A percentile compares a stretch with the other conserved stretches of the same genome.
phyloP scores from a whole-genome alignment of 192 early-diverging fungal genomes.

The Chytriomyces sp. region DNA sequence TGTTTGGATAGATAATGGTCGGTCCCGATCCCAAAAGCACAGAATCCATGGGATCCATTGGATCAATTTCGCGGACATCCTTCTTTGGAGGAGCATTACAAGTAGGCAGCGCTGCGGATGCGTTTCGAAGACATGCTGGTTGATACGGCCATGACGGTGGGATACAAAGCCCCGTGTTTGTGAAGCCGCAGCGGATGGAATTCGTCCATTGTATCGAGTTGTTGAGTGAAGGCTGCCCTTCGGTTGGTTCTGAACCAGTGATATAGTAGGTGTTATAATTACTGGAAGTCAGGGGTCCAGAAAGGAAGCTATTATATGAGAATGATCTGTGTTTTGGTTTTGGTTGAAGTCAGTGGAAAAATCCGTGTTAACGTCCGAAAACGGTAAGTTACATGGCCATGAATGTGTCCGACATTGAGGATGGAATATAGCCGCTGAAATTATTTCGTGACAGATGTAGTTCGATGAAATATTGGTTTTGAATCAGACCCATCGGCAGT shows the following conservation, averaged over 20 bases:
- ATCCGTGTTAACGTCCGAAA: not conserved
- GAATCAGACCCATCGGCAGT: not conserved
- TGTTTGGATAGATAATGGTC: not conserved
- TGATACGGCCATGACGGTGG: conserved; percentile 8
- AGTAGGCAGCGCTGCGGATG: not conserved
- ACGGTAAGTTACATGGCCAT: not conserved
- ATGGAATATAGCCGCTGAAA: conserved; percentile 20
- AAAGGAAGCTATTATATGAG: conserved; percentile 11
- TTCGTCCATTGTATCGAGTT: conserved; percentile 11
- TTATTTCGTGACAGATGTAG: conserved; percentile 18
- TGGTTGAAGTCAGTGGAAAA: not conserved
- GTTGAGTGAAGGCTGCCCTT: not conserved
- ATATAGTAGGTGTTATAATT: too few species aligned
- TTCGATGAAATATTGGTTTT: not conserved
- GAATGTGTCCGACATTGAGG: conserved; percentile 16
- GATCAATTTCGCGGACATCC: not conserved
- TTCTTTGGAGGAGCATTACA: not conserved
- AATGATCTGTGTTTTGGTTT: not conserved
- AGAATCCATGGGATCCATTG: conserved; percentile 11
- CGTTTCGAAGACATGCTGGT: conserved; percentile 18
- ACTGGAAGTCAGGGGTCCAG: conserved; percentile 15
- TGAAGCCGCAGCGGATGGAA: conserved; percentile 11
- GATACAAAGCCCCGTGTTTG: conserved; percentile 10
- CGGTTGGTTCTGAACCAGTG: not conserved
- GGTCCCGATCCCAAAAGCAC: not conserved